Percentiles rank a stretch among this genome's conserved stretches.
These are phyloP conservation scores for Barbatosphaeria neglecta DNA, from an alignment of 495 filamentous ascomycete genomes.

Conservation along the genomic window DNA sequence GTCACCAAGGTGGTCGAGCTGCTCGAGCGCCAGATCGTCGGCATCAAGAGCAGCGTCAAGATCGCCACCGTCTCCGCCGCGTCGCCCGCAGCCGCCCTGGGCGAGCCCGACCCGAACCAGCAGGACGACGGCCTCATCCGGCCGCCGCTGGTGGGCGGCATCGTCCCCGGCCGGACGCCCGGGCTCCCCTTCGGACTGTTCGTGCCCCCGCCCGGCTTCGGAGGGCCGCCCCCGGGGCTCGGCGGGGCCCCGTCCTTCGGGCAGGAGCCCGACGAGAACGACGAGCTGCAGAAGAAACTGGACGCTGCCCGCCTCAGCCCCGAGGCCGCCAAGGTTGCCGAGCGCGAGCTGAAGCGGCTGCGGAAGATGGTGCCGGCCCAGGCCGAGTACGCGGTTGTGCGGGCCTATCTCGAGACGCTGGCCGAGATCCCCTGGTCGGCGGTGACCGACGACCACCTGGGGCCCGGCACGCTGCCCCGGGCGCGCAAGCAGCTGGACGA, in stretches of 20 bases:
- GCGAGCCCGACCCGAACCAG: conserved; percentile 35
- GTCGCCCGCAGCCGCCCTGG: conserved; percentile 35
- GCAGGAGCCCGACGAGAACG: conserved; percentile 70
- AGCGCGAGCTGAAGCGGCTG: conserved; percentile 77
- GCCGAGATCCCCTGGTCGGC: conserved; percentile 90
- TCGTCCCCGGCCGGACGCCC: conserved; percentile 10
- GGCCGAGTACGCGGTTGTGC: conserved; percentile 85
- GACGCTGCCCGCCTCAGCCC: conserved; percentile 61
- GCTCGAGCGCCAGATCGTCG: conserved; percentile 63
- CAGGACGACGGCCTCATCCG: conserved; percentile 26
- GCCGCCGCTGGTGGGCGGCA: conserved; percentile 10
- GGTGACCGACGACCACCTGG: conserved; percentile 76
- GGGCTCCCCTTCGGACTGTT: conserved; percentile 26
- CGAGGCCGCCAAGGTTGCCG: conserved; percentile 70
- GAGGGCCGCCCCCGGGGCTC: conserved; percentile 22
- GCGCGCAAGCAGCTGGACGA: conserved; percentile 88
- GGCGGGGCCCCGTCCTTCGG: conserved; percentile 34
- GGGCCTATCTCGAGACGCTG: conserved; percentile 92
- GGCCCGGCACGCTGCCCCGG: conserved; percentile 61
- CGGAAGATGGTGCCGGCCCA: conserved; percentile 92
- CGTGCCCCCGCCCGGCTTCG: conserved; percentile 28
- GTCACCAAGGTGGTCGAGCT: conserved; percentile 71
- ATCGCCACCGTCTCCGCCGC: conserved; percentile 59
- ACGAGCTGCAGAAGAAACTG: conserved; percentile 79
- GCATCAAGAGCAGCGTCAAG: conserved; percentile 70